Base-by-base conservation (phyloP, 1,139 yeast genomes). In the Yamadazyma jaroonii region DNA sequence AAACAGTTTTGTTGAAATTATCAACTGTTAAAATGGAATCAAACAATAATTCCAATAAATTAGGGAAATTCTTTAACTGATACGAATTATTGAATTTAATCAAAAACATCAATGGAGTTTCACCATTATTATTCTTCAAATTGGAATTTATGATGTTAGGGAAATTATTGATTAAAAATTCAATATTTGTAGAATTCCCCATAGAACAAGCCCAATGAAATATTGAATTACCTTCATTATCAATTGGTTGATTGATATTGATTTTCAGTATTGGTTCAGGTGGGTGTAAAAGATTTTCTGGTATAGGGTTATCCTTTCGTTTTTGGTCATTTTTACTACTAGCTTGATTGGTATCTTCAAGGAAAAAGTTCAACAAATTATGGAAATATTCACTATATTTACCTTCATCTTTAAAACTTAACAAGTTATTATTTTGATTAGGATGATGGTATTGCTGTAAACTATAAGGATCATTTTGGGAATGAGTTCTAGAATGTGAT, bases 171-270 rank as follows among this genome's bases (percentile, higher is more conserved):
- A 90, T 74, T 26, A 94, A 66, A 40, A 87, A 88, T 41, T 77
- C 77, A 4, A 89, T 92, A 41, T 90, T 70, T 2, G 80, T 68
- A 4, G 82, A 64, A 44, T 88, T 80, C 0, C 95, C 97, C 62
- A 94, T 73, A 0, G 97, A 88, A 24, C 97, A 83, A 1, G 97
- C 95, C 95, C 97, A 87, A 59, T 94, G 99, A 42, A 94, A 71
- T 1, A 96, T 89, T 0, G 96, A 84, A 54, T 92, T 94, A 0
- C 97, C 97, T 41, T 84, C 80, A 49, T 85, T 94, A 59, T 94
- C 99, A 34, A 94, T 87, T 2, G 96, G 81, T 29, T 88, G 86
- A 52, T 86, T 89, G 39, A 88, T 73, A 45, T 79, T 76, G 31
- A 86, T 64, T 21, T 70, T 65, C 17, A 64, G 49, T 6, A 67